Percentiles rank a stretch among this genome's conserved stretches.
phyloP scores from a whole-genome alignment of 73 alveolate species.

The Chromera velia region DNA sequence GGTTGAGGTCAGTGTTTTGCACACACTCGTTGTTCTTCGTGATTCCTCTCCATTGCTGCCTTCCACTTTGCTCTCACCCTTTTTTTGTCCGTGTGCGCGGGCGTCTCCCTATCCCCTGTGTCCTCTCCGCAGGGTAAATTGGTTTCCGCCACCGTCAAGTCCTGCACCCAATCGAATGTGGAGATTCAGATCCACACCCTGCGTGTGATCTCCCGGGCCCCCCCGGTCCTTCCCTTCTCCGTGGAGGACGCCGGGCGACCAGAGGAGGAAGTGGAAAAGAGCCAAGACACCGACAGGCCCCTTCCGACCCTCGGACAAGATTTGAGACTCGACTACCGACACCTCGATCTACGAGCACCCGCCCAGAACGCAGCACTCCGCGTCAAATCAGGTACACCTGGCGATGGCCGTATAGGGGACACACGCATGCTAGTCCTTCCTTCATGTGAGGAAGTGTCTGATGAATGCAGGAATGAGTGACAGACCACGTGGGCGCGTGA shows the following conservation, averaged over 20 bases:
- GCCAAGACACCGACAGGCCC: constrained; percentile 54
- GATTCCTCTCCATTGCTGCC: no score
- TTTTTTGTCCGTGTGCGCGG: neutral
- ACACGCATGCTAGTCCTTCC: no score
- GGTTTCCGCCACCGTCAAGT: constrained; percentile 55
- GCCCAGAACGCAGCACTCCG: constrained; percentile 69
- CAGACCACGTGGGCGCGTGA: no score
- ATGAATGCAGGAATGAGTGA: constrained; percentile 55
- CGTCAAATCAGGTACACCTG: constrained; percentile 53
- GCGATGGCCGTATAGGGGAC: constrained; percentile 42
- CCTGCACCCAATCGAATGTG: constrained; percentile 62
- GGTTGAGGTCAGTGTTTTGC: constrained; percentile 52
- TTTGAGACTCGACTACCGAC: constrained; percentile 69
- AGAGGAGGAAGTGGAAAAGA: constrained; percentile 51
- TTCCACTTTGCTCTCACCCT: no score
- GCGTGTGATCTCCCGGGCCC: constrained; percentile 53
- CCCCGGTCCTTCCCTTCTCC: constrained; percentile 71
- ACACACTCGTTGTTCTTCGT: neutral
- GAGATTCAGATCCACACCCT: constrained; percentile 60
- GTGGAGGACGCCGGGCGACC: constrained; percentile 70
- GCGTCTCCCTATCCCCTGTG: neutral
- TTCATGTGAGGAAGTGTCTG: neutral
- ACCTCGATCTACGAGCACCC: constrained; percentile 73
- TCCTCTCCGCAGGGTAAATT: constrained; percentile 29
- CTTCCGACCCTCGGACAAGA: constrained; percentile 65